phyloP scores from a whole-genome alignment of 2,329 filamentous ascomycete species.

The Bimuria novae-zelandiae region DNA sequence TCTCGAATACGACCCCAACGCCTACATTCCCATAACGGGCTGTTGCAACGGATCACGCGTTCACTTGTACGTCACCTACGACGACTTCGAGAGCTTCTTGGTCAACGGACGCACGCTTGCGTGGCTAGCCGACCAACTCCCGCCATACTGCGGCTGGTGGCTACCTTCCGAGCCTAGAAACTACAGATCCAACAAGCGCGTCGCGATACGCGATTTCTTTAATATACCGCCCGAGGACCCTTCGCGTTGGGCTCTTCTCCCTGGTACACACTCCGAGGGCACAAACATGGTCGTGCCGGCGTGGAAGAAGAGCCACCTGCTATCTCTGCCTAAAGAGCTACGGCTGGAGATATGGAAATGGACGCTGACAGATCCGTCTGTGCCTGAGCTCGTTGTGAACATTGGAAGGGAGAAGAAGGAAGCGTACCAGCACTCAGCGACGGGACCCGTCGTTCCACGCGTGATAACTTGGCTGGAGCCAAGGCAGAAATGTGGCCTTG shows the following conservation, averaged over 20 bases:
- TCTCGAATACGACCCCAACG: neutral
- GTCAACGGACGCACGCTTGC: neutral
- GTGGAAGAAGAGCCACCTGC: constrained; percentile 19
- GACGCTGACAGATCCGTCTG: constrained; percentile 21
- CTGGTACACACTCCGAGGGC: neutral
- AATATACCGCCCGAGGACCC: neutral
- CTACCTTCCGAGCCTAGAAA: neutral
- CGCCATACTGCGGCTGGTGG: neutral
- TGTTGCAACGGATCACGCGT: constrained; percentile 1
- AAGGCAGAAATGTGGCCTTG: constrained; percentile 7
- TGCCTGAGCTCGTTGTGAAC: constrained; percentile 11
- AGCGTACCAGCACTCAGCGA: neutral
- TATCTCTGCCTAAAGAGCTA: constrained; percentile 28
- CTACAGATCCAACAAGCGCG: neutral
- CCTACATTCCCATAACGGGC: neutral
- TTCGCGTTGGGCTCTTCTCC: neutral
- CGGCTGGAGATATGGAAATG: constrained; percentile 30
- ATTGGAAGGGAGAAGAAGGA: constrained; percentile 15
- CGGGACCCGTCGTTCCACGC: constrained; percentile 1
- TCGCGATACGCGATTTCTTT: neutral
- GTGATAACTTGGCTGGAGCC: constrained; percentile 11
- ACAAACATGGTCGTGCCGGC: neutral
- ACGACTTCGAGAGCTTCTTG: neutral
- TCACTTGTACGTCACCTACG: neutral
- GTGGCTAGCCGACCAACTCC: neutral